Evolutionary conservation across 805 yeast species (phyloP), one percentile per base, ranked within the genome.

Genomic region (Candida takata): DNA sequence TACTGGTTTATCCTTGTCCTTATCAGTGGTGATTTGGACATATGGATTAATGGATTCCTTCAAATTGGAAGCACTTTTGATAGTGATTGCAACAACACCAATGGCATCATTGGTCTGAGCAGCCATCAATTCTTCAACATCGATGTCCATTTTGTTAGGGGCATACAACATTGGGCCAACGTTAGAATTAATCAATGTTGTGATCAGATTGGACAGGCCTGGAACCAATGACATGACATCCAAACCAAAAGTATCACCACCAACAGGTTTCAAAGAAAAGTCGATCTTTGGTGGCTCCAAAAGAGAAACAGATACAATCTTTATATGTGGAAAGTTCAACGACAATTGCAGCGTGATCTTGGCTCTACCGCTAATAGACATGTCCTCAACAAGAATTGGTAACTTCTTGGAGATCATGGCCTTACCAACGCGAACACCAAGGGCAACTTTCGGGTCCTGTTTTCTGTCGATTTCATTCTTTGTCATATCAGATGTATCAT

Each of bases 191-290:
- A 84, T 75, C 55, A 79, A 67, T 16, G 71, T 67, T 43, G 79
- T 82, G 36, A 84, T 87, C 51, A 83, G 77, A 3, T 77, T 65
- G 17, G 84, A 70, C 52, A 84, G 72, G 43, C 92, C 92, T 4
- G 95, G 95, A 44, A 84, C 70, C 48, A 83, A 69, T 3, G 88
- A 77, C 94, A 84, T 84, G 47, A 84, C 73, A 61, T 84, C 95
- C 29, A 84, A 53, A 42, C 95, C 95, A 41, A 84, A 69, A n/a
- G 88, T 79, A 55, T 84, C 90, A 62, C 94, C 92, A 56, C 92
- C 92, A 35, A 84, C 81, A 8, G 95, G 95, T 55, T 84, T 84
- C 65, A 84, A 71, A 15, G 77, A 80, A 55, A 82, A 84, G 53
- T 80, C 88, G 52, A 84, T 80, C 21, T 70, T 67, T 26, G 92